A percentile compares a stretch with the other conserved stretches of the same genome.
phyloP scores from a whole-genome alignment of 345 rosid species.

The Salix exigua region DNA sequence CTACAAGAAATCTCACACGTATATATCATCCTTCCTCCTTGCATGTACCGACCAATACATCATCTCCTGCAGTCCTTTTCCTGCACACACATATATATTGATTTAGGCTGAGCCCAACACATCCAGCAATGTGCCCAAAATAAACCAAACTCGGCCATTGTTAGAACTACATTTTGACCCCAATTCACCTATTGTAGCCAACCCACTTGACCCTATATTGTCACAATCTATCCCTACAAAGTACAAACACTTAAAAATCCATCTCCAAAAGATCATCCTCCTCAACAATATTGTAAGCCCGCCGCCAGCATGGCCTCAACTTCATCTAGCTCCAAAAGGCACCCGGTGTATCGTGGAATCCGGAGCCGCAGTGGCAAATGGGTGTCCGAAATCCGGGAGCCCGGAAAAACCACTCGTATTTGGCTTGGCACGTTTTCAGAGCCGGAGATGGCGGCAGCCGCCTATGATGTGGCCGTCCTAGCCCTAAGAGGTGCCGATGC shows the following conservation, averaged over 20 bases:
- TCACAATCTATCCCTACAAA: conserved; percentile 14
- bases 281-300: conserved; percentile 4
- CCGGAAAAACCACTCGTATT: conserved; percentile 73
- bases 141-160: conserved; percentile 19
- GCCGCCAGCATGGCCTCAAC: neutral
- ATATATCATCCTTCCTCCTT: neutral
- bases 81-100: neutral
- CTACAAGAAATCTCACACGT: neutral
- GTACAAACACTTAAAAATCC: conserved; percentile 32
- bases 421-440: conserved; percentile 89
- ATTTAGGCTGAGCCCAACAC: conserved; percentile 27
- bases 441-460: conserved; percentile 87
- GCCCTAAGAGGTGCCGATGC: conserved; percentile 72
- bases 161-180: conserved; percentile 22
- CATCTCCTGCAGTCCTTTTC: neutral
- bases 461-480: conserved; percentile 81
- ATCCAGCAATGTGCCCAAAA: conserved; percentile 28
- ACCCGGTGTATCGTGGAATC: conserved; percentile 60
- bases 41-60: neutral
- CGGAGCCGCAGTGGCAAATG: conserved; percentile 77
- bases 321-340: conserved; percentile 35
- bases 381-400: conserved; percentile 94
- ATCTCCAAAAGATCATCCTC: conserved; percentile 7
- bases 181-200: neutral
- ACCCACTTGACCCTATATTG: conserved; percentile 8